Evolutionary conservation across 495 filamentous ascomycete genomes (phyloP).

Genomic region (Pseudevernia furfuracea): DNA sequence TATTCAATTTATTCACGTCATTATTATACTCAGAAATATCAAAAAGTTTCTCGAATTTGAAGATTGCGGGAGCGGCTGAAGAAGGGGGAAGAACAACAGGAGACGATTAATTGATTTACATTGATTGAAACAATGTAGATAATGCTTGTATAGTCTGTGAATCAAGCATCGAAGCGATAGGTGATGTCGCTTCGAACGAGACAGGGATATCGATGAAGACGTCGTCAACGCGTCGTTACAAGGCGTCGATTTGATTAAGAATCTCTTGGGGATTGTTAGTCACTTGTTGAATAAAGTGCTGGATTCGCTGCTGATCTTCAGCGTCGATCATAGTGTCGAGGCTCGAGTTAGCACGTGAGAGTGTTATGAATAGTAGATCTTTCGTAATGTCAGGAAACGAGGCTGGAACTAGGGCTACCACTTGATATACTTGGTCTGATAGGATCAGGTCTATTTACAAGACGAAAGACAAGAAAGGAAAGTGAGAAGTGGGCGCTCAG

Average conservation of each 20-base stretch:
- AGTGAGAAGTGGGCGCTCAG: not conserved
- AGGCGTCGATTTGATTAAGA: not conserved
- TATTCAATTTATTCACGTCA: not conserved
- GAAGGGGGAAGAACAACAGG: not conserved
- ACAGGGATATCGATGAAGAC: not conserved
- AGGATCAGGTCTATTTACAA: not conserved
- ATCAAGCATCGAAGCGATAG: not conserved
- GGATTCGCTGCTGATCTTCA: not conserved
- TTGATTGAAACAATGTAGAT: too few relatives aligned
- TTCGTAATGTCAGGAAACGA: not conserved
- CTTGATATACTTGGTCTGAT: not conserved
- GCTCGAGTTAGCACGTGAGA: not conserved
- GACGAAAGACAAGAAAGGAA: not conserved
- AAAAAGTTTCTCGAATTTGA: not conserved
- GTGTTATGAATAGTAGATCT: not conserved
- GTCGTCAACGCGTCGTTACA: not conserved
- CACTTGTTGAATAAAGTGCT: not conserved
- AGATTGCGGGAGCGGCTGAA: not conserved
- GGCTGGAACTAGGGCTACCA: not conserved
- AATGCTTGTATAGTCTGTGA: too few relatives aligned
- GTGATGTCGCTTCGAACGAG: not conserved
- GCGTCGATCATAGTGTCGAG: too few relatives aligned
- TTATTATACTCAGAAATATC: not conserved
- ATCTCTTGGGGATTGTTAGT: not conserved
- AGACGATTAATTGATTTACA: too few relatives aligned